Conservation (phyloP, 1,284 basidiomycete genomes). For the Trichosporon ovoides region DNA sequence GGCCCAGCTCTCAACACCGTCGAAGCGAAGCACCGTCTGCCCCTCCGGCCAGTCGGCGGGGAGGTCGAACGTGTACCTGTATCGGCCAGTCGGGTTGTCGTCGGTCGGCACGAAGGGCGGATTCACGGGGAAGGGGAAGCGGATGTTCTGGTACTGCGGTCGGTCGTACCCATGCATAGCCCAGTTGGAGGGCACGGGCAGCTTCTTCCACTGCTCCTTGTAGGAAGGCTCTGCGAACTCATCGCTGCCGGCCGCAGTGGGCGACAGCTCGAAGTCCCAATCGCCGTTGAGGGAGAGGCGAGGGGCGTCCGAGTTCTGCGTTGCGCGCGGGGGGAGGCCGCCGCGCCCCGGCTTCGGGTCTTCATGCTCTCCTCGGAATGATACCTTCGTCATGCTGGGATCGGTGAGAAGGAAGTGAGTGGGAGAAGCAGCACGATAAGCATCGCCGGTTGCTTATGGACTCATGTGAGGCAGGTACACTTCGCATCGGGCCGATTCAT, state of each 20-base stretch:
- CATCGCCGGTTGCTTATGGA: no score
- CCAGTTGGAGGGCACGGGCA: constrained; percentile 18
- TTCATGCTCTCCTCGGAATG: constrained; percentile 20
- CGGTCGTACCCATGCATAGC: constrained; percentile 14
- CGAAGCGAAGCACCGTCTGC: constrained; percentile 23
- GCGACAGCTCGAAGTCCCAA: constrained; percentile 21
- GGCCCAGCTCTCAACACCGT: constrained; percentile 26
- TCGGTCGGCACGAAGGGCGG: constrained; percentile 14
- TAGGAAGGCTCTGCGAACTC: constrained; percentile 9
- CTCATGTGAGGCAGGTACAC: no score
- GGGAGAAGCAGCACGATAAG: no score
- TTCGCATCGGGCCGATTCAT: background rate
- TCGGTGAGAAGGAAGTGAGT: no score
- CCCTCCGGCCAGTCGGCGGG: constrained; percentile 13
- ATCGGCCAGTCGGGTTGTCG: constrained; percentile 21
- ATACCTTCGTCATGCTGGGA: background rate
- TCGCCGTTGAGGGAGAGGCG: constrained; percentile 18
- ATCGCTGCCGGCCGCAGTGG: constrained; percentile 4
- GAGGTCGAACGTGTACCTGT: constrained; percentile 12
- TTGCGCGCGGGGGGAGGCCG: constrained; percentile 18
- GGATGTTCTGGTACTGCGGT: constrained; percentile 21
- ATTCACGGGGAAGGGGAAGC: constrained; percentile 18
- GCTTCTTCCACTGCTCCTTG: constrained; percentile 10
- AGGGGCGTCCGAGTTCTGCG: constrained; percentile 10
- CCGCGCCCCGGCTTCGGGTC: constrained; percentile 11